Percentiles rank a stretch among this genome's conserved stretches.
Conservation (phyloP, 2,329 filamentous ascomycete genomes). For the Curvularia hawaiiensis region DNA sequence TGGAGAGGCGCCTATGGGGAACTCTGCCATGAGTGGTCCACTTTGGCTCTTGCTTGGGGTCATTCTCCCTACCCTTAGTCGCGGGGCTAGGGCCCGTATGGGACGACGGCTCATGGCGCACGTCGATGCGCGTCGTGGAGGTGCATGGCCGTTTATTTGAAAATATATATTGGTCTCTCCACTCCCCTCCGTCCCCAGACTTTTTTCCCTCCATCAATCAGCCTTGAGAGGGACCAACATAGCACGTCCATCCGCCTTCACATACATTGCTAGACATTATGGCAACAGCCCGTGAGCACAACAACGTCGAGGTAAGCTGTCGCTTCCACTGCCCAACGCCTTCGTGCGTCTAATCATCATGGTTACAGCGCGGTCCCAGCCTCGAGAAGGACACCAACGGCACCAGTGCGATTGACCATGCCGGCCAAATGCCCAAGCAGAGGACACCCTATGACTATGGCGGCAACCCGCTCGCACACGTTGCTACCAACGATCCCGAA, state of each 20-base stretch:
- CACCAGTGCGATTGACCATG: conserved; percentile 48
- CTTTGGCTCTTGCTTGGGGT: conserved; percentile 35
- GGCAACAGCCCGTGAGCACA: conserved; percentile 51
- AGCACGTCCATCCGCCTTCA: conserved; percentile 3
- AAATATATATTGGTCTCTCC: conserved; percentile 43
- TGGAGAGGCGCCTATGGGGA: conserved; percentile 38
- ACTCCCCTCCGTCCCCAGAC: conserved; percentile 44
- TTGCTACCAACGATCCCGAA: conserved; percentile 55
- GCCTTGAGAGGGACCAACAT: conserved; percentile 1
- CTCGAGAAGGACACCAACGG: conserved; percentile 37
- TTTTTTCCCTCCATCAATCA: conserved; percentile 8
- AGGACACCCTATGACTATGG: conserved; percentile 57
- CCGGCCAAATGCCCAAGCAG: conserved; percentile 39
- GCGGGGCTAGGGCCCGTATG: conserved; percentile 26
- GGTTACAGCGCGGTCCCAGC: conserved; percentile 28
- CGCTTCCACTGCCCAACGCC: neutral
- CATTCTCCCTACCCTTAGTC: conserved; percentile 36
- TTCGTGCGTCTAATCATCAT: conserved; percentile 12
- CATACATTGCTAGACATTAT: conserved; percentile 35
- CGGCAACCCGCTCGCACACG: conserved; percentile 58
- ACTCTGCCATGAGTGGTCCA: conserved; percentile 34
- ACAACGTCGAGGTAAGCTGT: conserved; percentile 35
- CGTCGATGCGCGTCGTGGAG: conserved; percentile 32
- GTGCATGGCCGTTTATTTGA: conserved; percentile 23
- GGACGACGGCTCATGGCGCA: conserved; percentile 40